A percentile compares a stretch with the other conserved stretches of the same genome.
These are phyloP conservation scores for Scutellaria barbata DNA, from an alignment of 257 asterid species.

Conservation along the genomic window DNA sequence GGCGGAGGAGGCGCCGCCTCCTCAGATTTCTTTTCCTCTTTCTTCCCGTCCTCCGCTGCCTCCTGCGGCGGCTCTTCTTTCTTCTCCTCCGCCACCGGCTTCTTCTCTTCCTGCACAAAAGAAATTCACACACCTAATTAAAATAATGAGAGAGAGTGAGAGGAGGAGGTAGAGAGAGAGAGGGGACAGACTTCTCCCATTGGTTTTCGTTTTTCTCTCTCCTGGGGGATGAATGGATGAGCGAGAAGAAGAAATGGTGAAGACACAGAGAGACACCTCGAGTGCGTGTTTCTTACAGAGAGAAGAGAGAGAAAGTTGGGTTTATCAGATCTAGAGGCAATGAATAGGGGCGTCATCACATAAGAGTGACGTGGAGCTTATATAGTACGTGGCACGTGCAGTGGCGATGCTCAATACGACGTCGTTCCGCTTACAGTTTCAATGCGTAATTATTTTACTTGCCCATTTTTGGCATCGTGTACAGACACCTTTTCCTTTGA, in stretches of 20 bases:
- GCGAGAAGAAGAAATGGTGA: not conserved
- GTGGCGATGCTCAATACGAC: conserved; percentile 14
- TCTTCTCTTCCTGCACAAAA: conserved; percentile 56
- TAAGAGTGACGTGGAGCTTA: conserved; percentile 35
- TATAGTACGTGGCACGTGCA: conserved; percentile 45
- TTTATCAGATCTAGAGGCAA: conserved; percentile 33
- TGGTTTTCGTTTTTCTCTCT: not conserved
- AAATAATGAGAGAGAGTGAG: not conserved
- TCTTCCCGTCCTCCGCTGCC: conserved; percentile 37
- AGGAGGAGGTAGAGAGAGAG: not conserved
- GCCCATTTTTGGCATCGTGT: conserved; percentile 31
- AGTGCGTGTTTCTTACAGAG: conserved; percentile 18
- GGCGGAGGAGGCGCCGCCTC: conserved; percentile 48
- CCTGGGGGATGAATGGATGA: not conserved
- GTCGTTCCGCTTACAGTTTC: conserved; percentile 33
- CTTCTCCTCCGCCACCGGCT: conserved; percentile 51
- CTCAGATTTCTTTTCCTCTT: conserved; percentile 39
- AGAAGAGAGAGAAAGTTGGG: conserved; percentile 20
- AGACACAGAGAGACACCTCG: conserved; percentile 29
- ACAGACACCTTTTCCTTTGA: conserved; percentile 1
- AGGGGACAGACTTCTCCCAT: conserved; percentile 45
- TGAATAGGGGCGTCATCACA: conserved; percentile 27
- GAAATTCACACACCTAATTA: not conserved
- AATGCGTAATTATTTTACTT: conserved; percentile 21
- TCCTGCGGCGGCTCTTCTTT: conserved; percentile 24